Conservation (phyloP, 1,284 basidiomycete genomes). For the Caloboletus inedulis region DNA sequence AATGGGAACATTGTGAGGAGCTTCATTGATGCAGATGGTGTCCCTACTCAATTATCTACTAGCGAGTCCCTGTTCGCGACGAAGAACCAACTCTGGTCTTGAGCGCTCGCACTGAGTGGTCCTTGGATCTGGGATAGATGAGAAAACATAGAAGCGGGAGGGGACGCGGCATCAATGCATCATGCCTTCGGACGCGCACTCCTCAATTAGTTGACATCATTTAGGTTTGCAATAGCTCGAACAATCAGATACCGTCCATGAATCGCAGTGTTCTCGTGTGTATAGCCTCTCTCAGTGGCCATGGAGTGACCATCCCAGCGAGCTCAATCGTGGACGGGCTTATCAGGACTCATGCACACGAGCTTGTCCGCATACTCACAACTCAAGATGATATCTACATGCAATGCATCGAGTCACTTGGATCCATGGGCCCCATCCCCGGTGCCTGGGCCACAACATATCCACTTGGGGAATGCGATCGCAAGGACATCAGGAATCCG, state of each 20-base stretch:
- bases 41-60: too few relatives aligned
- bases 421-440: neutral
- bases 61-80: too few relatives aligned
- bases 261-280: neutral
- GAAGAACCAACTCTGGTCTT: too few relatives aligned
- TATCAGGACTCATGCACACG: neutral
- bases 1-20: too few relatives aligned
- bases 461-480: neutral
- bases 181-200: too few relatives aligned
- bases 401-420: neutral
- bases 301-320: too few relatives aligned
- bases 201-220: neutral
- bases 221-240: neutral
- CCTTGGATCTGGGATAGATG: too few relatives aligned
- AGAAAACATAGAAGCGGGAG: neutral
- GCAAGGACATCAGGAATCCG: too few relatives aligned
- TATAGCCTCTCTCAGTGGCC: too few relatives aligned
- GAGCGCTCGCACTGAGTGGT: too few relatives aligned
- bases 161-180: neutral
- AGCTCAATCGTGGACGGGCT: neutral
- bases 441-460: neutral
- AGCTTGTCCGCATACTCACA: neutral
- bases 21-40: too few relatives aligned
- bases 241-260: neutral
- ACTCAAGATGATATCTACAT: neutral